phyloP scores from a whole-genome alignment of 2,329 filamentous ascomycete species.

The Aureobasidium zeae region DNA sequence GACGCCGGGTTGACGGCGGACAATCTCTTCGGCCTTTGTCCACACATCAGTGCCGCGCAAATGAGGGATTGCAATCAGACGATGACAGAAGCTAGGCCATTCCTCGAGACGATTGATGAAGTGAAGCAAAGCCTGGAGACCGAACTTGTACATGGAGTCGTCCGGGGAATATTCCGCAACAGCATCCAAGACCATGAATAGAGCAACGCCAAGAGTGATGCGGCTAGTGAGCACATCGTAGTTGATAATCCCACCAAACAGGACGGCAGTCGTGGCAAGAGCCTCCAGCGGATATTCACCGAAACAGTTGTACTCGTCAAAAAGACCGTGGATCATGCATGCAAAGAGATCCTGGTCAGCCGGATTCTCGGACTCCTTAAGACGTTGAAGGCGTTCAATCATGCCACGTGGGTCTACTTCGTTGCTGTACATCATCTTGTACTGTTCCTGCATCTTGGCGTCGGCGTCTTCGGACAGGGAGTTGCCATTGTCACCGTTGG shows the following conservation, averaged over 20 bases:
- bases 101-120: slow-evolving; percentile 73
- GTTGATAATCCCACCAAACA: slow-evolving; percentile 94
- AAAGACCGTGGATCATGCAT: slow-evolving; percentile 96
- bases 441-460: slow-evolving; percentile 90
- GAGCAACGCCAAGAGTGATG: slow-evolving; percentile 82
- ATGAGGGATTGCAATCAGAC: slow-evolving; percentile 71
- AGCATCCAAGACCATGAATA: slow-evolving; percentile 96
- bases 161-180: slow-evolving; percentile 76
- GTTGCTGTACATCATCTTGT: slow-evolving; percentile 94
- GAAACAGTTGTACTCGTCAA: slow-evolving; percentile 95
- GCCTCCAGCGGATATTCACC: slow-evolving; percentile 93
- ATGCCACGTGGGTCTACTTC: slow-evolving; percentile 80
- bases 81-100: slow-evolving; percentile 90
- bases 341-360: slow-evolving; percentile 90
- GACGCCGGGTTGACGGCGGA: slow-evolving; percentile 56
- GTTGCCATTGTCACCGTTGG: slow-evolving; percentile 74
- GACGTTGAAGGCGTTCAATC: slow-evolving; percentile 71
- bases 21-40: slow-evolving; percentile 71
- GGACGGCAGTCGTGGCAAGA: slow-evolving; percentile 84
- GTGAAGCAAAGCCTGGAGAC: slow-evolving; percentile 86
- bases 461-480: slow-evolving; percentile 69
- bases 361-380: slow-evolving; percentile 78
- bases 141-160: slow-evolving; percentile 95
- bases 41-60: slow-evolving; percentile 71
- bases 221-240: slow-evolving; percentile 76